Evolutionary conservation across 192 early-diverging fungal species (phyloP), one percentile per base, ranked within the genome.

Genomic region (Entomortierella beljakovae): DNA sequence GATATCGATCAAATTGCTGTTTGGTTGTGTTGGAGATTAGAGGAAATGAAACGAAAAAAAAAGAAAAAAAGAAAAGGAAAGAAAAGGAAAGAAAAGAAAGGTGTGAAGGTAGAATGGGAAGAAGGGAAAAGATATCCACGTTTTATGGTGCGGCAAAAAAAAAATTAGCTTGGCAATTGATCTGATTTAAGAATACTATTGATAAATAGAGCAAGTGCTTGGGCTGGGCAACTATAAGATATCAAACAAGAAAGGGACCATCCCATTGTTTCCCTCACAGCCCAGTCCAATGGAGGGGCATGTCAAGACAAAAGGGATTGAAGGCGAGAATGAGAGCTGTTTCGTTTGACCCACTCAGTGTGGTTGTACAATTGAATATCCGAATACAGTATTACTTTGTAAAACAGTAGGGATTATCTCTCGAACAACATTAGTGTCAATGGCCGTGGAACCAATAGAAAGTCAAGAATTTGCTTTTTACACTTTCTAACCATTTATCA

Each of bases 1-100:
- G 61, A 79, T 79, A 33, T 79, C 74, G 38, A 79, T 79, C 54
- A 79, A 61, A 38, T 68, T 79, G 51, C 74, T 79, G 51, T 38
- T 42, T 11, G n/a, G n/a, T 16, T 28, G 22, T 52, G 34, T 57
- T 28, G 25, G 10, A 29, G n/a, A 26, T 18, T 46, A 28, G 23
- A 43, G 22, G 42, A 26, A 33, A 50, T 3, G 32, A 23, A 29
- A 34, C 7, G 33, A 50, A 26, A 1, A 35, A 60, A 10, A 25
- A 64, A 46, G 49, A n/a, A 2, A 18, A 31, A 33, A 71, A 37
- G 25, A 43, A 52, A 38, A 51, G 32, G 26, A 43, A 20, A 1
- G 9, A 46, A 28, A 29, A 61, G 22, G 70, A 57, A 22, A 25
- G 49, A 55, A 33, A 50, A 49, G 58, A 61, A 46, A 48, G 23